A percentile compares a stretch with the other conserved stretches of the same genome.
phyloP scores from a whole-genome alignment of 768 basidiomycete genomes.

The Boletus vermiculosoides region DNA sequence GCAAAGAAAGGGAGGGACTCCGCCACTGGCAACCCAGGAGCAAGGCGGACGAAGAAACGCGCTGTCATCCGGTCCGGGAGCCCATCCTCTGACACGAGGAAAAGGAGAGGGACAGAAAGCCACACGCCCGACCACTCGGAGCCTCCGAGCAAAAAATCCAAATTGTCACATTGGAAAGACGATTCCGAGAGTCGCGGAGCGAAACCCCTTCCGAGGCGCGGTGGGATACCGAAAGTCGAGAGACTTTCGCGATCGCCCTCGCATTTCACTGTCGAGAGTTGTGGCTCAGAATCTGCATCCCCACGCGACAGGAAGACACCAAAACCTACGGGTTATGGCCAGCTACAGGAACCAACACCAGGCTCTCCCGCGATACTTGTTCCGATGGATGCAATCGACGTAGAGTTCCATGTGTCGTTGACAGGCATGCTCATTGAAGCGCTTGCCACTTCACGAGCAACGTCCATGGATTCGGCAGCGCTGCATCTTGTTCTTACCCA shows the following conservation, averaged over 20 bases:
- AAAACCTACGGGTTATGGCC: background rate
- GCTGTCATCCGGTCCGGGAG: background rate
- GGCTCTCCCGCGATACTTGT: background rate
- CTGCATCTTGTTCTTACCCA: constrained; percentile 53
- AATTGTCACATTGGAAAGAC: background rate
- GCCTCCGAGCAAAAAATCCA: constrained; percentile 25
- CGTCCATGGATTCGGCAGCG: constrained; percentile 54
- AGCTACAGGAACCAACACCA: background rate
- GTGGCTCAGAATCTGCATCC: background rate
- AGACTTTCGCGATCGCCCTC: constrained; percentile 13
- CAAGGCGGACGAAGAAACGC: constrained; percentile 11
- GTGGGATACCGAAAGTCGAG: background rate
- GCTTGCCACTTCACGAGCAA: constrained; percentile 70
- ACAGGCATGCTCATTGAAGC: constrained; percentile 69
- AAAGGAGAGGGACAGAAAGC: constrained; percentile 2
- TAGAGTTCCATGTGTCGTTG: constrained; percentile 42
- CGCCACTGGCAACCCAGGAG: background rate
- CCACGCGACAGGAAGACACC: constrained; percentile 5
- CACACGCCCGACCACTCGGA: background rate
- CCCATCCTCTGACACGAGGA: background rate
- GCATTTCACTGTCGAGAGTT: background rate
- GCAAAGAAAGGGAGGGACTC: constrained; percentile 12
- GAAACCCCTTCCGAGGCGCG: background rate
- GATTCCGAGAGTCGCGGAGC: background rate
- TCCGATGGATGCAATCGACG: constrained; percentile 15